phyloP scores from a whole-genome alignment of 345 rosid genomes.

The Salix exigua region DNA sequence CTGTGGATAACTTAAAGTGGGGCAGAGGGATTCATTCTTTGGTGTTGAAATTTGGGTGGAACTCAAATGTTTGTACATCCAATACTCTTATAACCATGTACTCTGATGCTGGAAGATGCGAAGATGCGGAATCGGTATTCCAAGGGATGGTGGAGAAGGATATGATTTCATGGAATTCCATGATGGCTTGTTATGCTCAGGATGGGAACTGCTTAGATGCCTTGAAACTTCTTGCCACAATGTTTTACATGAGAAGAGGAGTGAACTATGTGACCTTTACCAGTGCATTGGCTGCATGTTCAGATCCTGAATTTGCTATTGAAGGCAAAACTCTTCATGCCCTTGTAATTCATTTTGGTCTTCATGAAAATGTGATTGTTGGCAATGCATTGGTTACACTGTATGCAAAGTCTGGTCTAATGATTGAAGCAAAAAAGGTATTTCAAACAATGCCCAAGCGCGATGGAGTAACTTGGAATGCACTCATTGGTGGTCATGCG shows the following conservation, averaged over 20 bases:
- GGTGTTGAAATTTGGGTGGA: slow-evolving; percentile 52
- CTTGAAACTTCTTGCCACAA: slow-evolving; percentile 39
- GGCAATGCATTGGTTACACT: slow-evolving; percentile 68
- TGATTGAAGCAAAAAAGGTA: slow-evolving; percentile 50
- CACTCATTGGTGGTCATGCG: slow-evolving; percentile 70
- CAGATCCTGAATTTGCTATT: slow-evolving; percentile 34
- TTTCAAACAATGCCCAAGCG: slow-evolving; percentile 44
- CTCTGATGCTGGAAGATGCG: slow-evolving; percentile 51
- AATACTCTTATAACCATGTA: slow-evolving; percentile 76
- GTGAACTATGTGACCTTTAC: slow-evolving; percentile 64
- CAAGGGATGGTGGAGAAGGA: slow-evolving; percentile 60
- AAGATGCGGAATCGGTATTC: slow-evolving; percentile 62
- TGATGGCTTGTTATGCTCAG: slow-evolving; percentile 58
- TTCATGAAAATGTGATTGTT: slow-evolving; percentile 52
- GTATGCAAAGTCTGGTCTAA: slow-evolving; percentile 60
- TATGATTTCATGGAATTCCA: slow-evolving; percentile 76
- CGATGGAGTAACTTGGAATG: slow-evolving; percentile 76
- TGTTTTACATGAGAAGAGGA: slow-evolving; percentile 36
- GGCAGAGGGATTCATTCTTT: slow-evolving; percentile 73
- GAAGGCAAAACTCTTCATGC: slow-evolving; percentile 69
- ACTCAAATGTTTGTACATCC: slow-evolving; percentile 45
- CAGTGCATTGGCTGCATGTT: slow-evolving; percentile 75
- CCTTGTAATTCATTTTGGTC: slow-evolving; percentile 45
- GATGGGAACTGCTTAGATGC: slow-evolving; percentile 55
- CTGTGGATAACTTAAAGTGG: slow-evolving; percentile 56